Percentiles rank a stretch among this genome's conserved stretches.
Evolutionary conservation across 2,329 filamentous ascomycete species (phyloP).

Genomic region (Colletotrichum gloeosporioides): DNA sequence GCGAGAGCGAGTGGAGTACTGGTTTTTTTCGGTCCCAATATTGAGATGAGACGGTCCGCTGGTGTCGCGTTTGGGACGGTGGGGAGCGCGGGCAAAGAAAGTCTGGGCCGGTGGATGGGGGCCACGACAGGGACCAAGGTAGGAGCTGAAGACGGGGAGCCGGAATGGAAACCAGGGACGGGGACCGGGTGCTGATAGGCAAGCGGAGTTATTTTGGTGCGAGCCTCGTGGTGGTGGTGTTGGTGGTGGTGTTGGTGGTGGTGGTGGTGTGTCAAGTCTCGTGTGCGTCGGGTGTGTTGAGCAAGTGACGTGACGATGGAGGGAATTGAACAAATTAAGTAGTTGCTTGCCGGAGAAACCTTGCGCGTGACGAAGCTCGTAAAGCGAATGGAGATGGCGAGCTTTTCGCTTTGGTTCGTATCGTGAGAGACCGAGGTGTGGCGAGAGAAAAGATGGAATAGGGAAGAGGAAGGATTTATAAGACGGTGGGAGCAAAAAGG

Average conservation of each 20-base stretch:
- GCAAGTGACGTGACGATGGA: neutral
- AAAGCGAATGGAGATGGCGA: neutral
- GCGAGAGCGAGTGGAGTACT: constrained; percentile 2
- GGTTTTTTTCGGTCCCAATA: constrained; percentile 9
- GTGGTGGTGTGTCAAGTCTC: neutral
- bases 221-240: neutral
- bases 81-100: constrained; percentile 2
- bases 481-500: neutral
- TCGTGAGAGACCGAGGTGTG: neutral
- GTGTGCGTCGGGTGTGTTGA: neutral
- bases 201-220: neutral
- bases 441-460: neutral
- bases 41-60: constrained; percentile 6
- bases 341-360: neutral
- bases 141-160: neutral
- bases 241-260: neutral
- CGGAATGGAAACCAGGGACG: neutral
- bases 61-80: constrained; percentile 1
- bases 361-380: neutral
- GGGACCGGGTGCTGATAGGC: neutral
- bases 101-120: neutral
- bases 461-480: constrained; percentile 5
- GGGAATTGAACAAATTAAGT: neutral
- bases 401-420: neutral
- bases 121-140: neutral